Evolutionary conservation across 2,329 filamentous ascomycete species (phyloP).

Genomic region (Epichloe amarillans): DNA sequence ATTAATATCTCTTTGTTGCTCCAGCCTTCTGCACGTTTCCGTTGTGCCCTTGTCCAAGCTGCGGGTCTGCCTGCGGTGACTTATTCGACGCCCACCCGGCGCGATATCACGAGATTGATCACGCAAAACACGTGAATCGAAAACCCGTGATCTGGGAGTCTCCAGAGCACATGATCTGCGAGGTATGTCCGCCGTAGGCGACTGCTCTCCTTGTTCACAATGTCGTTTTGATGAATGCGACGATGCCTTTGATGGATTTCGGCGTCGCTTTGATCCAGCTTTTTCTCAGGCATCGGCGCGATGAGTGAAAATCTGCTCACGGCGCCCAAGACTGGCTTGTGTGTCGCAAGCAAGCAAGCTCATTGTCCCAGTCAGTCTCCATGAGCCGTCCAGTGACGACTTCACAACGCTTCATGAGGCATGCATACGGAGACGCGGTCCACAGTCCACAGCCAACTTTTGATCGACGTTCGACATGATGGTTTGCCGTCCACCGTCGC

Average conservation of each 20-base stretch:
- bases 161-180: conserved; percentile 30
- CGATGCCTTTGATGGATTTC: conserved; percentile 1
- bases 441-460: background rate
- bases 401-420: background rate
- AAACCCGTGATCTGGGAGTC: conserved; percentile 30
- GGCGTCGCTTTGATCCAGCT: background rate
- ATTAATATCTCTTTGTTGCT: conserved; percentile 1
- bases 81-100: conserved; percentile 17
- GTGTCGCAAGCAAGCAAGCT: background rate
- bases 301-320: background rate
- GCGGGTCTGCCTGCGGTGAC: conserved; percentile 12
- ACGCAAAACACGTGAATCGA: conserved; percentile 31
- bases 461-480: background rate
- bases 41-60: conserved; percentile 3
- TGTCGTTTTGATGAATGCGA: conserved; percentile 7
- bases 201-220: conserved; percentile 9
- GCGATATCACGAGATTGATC: conserved; percentile 37
- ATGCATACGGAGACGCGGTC: background rate
- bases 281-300: background rate
- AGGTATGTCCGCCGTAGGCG: conserved; percentile 26
- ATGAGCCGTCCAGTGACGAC: conserved; percentile 3
- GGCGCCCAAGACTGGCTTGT: background rate
- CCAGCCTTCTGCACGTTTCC: background rate
- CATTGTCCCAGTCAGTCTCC: background rate
- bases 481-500: background rate